Evolutionary conservation across 148 eudicot genomes (phyloP).

Genomic region (Cornus suecica): DNA sequence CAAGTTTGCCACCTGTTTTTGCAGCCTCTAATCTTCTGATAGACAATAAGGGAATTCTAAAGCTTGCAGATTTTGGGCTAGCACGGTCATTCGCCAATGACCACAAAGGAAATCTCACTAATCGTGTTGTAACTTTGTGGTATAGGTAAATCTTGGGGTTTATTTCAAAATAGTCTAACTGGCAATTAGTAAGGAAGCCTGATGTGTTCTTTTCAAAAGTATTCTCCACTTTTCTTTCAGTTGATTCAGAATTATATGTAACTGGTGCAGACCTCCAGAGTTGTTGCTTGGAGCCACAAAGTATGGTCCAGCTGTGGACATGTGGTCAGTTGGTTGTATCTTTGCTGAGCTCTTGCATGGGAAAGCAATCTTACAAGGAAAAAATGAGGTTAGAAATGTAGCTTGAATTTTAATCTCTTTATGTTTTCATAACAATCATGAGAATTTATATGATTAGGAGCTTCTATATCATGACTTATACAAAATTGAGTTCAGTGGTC

Average conservation of each 20-base stretch:
- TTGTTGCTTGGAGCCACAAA: constrained; percentile 62
- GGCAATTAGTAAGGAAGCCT: not conserved
- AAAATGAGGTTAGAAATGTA: constrained; percentile 48
- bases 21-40: constrained; percentile 78
- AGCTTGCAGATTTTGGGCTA: constrained; percentile 86
- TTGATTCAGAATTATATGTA: constrained; percentile 24
- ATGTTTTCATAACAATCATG: not conserved
- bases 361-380: constrained; percentile 67
- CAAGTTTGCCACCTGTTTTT: constrained; percentile 10
- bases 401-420: not conserved
- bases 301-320: constrained; percentile 68
- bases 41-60: constrained; percentile 76
- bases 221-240: constrained; percentile 11
- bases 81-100: constrained; percentile 53
- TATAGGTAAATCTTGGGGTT: constrained; percentile 36
- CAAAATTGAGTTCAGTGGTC: constrained; percentile 2
- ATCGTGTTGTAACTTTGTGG: constrained; percentile 62
- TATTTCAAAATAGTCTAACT: not conserved
- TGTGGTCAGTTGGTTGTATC: constrained; percentile 73
- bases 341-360: constrained; percentile 69
- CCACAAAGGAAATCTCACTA: constrained; percentile 56
- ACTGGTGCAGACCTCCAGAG: constrained; percentile 65
- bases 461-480: not conserved
- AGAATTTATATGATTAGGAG: not conserved
- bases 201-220: not conserved